Evolutionary conservation across 179 eudicot species (phyloP), one percentile per base, ranked within the genome.

Genomic region (Heliamphora pulchella): DNA sequence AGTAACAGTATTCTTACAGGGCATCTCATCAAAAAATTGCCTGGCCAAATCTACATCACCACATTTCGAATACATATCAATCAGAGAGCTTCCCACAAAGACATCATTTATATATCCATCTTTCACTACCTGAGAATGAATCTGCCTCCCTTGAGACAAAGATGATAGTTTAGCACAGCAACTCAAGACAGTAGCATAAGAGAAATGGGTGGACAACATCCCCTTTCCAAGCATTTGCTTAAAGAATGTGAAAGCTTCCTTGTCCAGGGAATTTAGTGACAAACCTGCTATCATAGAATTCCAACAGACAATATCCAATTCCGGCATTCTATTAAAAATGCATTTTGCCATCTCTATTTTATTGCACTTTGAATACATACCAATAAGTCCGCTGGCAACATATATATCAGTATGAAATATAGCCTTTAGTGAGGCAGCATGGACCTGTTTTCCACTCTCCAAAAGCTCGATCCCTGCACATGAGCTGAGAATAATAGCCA

Each of bases 271-370:
- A 82, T 86, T 87, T 54, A 69, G 78, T 0, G 91, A 83, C 67
- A 91, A 90, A 62, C 98, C 97, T 62, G 92, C 82, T 31, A 93
- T 84, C 54, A 92, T 81, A 17, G 98, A 86, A 84, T 93, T 92
- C 89, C 89, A 90, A 88, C 94, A 92, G n/a, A 85, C 96, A 65
- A 86, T 79, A 84, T 93, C 97, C 80, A 65, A 57, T 71, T 82
- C 82, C 7, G 87, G 88, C 75, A 89, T 64, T 57, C 80, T 80
- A 74, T 83, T 79, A 84, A 93, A 92, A 67, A 93, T 79, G 55
- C 79, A 62, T 76, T 85, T 82, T 78, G 97, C 92, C 9, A 31
- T 76, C 75, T 84, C 90, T 75, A 86, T 83, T 69, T 84, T 84
- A 61, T 89, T 83, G 73, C 88, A 82, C 78, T 86, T 91, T 11